A percentile compares a stretch with the other conserved stretches of the same genome.
Conservation (phyloP, 2,329 filamentous ascomycete genomes). For the Xylariales sp. region DNA sequence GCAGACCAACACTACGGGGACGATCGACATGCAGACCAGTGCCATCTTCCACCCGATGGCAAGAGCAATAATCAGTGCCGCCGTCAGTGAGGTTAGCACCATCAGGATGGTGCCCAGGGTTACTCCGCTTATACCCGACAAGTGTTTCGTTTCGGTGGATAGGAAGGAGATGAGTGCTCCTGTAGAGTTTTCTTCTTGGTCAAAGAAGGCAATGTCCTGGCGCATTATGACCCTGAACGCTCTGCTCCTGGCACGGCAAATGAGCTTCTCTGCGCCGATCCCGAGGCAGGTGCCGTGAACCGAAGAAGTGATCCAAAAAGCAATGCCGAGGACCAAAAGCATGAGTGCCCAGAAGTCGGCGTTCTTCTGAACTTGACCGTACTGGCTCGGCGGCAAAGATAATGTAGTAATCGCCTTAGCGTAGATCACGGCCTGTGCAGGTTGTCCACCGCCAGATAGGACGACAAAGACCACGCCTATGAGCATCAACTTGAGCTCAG, state of each 20-base stretch:
- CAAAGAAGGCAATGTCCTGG: conserved; percentile 91
- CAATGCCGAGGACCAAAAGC: conserved; percentile 1
- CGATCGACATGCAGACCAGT: conserved; percentile 72
- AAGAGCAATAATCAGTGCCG: conserved; percentile 48
- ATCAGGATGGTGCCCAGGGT: conserved; percentile 84
- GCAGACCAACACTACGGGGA: conserved; percentile 72
- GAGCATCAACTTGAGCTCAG: conserved; percentile 18
- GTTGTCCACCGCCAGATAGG: conserved; percentile 4
- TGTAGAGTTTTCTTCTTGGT: conserved; percentile 81
- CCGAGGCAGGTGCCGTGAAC: neutral
- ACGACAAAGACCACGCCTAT: conserved; percentile 35
- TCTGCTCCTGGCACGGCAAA: conserved; percentile 55
- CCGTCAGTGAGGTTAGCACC: conserved; percentile 72
- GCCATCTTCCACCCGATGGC: conserved; percentile 85
- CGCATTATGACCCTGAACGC: conserved; percentile 85
- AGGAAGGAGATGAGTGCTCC: conserved; percentile 85
- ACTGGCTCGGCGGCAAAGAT: conserved; percentile 28
- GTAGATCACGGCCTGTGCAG: neutral
- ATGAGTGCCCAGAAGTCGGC: conserved; percentile 3
- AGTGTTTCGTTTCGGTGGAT: conserved; percentile 81
- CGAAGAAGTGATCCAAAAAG: neutral
- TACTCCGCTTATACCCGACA: conserved; percentile 81
- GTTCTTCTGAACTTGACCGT: no score
- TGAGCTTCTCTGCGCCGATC: neutral
- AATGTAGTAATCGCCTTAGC: neutral